Conservation (phyloP, 345 rosid genomes). For the Eucalyptus microcorys region DNA sequence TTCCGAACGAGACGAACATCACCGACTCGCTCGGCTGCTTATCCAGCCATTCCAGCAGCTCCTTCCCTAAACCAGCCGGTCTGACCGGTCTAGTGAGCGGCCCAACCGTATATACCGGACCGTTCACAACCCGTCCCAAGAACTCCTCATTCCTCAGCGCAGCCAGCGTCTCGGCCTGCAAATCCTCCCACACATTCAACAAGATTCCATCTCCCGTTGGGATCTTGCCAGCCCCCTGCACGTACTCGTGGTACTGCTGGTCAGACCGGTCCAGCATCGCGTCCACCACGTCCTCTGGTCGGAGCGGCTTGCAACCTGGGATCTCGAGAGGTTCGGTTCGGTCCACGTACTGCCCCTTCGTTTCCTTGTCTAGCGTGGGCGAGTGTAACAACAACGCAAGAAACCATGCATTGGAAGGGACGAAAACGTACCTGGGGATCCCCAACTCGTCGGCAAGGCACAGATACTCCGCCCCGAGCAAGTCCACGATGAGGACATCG, state of each 20-base stretch:
- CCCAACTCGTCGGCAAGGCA: slow-evolving; percentile 19
- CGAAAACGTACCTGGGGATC: slow-evolving; percentile 14
- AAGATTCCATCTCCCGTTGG: slow-evolving; percentile 35
- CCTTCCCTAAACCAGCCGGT: neutral
- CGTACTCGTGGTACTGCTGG: neutral
- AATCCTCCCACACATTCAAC: slow-evolving; percentile 51
- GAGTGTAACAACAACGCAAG: slow-evolving; percentile 17
- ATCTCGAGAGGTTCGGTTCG: slow-evolving; percentile 18
- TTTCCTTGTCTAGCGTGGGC: slow-evolving; percentile 18
- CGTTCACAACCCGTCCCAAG: slow-evolving; percentile 1
- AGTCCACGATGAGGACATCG: slow-evolving; percentile 29
- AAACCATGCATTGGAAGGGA: slow-evolving; percentile 38
- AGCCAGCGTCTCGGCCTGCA: slow-evolving; percentile 17
- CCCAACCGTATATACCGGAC: slow-evolving; percentile 32
- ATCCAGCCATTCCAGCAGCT: slow-evolving; percentile 33
- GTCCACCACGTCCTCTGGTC: slow-evolving; percentile 25
- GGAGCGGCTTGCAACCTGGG: slow-evolving; percentile 44
- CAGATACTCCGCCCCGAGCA: slow-evolving; percentile 25
- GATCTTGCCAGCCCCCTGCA: slow-evolving; percentile 1
- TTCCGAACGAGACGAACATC: slow-evolving; percentile 59
- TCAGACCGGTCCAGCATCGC: slow-evolving; percentile 16
- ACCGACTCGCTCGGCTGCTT: slow-evolving; percentile 35
- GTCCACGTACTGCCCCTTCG: slow-evolving; percentile 21
- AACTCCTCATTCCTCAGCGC: slow-evolving; percentile 14
- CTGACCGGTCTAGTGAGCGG: slow-evolving; percentile 13